These are phyloP conservation scores for Colletotrichum sp. DNA, from an alignment of 2,329 filamentous ascomycete genomes.

Conservation along the genomic window DNA sequence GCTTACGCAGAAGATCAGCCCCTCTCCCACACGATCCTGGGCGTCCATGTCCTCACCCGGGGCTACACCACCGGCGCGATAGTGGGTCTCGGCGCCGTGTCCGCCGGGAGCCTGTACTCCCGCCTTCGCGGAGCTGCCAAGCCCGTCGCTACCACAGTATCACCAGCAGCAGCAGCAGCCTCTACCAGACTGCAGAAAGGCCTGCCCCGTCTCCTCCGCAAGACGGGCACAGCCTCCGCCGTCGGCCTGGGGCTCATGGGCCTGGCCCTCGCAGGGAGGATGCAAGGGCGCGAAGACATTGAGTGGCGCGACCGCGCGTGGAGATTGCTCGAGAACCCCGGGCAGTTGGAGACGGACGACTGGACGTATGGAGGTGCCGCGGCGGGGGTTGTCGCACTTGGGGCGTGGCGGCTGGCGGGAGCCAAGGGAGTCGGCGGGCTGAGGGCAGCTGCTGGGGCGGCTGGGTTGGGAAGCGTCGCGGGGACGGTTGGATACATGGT, in stretches of 20 bases:
- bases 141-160: not conserved
- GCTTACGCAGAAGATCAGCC: constrained; percentile 69
- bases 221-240: constrained; percentile 49
- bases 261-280: constrained; percentile 49
- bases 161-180: not conserved
- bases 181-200: constrained; percentile 14
- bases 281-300: constrained; percentile 62
- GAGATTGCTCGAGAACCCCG: constrained; percentile 62
- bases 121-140: constrained; percentile 22
- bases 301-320: constrained; percentile 71
- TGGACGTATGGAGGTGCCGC: constrained; percentile 52
- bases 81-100: constrained; percentile 46
- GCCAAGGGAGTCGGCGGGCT: constrained; percentile 32
- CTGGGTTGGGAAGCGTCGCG: constrained; percentile 52
- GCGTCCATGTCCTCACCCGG: constrained; percentile 63
- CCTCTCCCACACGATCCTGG: constrained; percentile 58
- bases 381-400: constrained; percentile 33
- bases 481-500: constrained; percentile 54
- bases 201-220: constrained; percentile 44
- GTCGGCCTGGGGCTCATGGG: constrained; percentile 49
- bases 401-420: constrained; percentile 27
- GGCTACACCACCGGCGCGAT: constrained; percentile 58
- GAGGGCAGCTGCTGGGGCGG: constrained; percentile 47
- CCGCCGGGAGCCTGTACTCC: constrained; percentile 34
- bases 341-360: constrained; percentile 63